Evolutionary conservation across 139 green algal species (phyloP).

Genomic region (Zygnema cylindricum): DNA sequence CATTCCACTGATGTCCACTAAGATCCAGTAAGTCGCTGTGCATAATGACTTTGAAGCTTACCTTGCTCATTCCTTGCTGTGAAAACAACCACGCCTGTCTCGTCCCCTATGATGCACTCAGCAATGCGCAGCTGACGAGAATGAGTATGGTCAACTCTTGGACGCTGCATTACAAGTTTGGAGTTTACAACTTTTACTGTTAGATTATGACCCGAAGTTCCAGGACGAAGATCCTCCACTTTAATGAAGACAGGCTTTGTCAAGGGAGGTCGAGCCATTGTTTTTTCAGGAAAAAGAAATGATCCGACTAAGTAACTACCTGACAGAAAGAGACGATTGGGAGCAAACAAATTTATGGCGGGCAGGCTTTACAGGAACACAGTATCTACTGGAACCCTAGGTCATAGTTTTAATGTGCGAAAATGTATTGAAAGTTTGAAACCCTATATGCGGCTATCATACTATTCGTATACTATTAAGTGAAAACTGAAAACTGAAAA

Average conservation of each 20-base stretch:
- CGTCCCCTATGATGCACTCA: constrained; percentile 88
- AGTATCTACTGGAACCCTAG: no score
- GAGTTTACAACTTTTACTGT: constrained; percentile 79
- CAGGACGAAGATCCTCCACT: constrained; percentile 72
- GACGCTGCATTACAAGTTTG: constrained; percentile 75
- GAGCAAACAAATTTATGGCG: no score
- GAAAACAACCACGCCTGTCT: constrained; percentile 82
- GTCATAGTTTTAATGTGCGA: no score
- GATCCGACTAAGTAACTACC: no score
- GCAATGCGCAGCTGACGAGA: constrained; percentile 72
- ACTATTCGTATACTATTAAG: no score
- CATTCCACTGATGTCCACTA: no score
- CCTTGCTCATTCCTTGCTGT: constrained; percentile 82
- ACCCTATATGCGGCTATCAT: no score
- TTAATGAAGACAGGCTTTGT: constrained; percentile 69
- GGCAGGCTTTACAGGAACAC: no score
- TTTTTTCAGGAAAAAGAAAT: no score
- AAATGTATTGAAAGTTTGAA: no score
- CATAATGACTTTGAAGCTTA: constrained; percentile 39
- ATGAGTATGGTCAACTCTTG: constrained; percentile 38
- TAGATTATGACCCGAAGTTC: constrained; percentile 76
- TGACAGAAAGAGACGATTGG: no score
- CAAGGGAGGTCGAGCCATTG: constrained; percentile 35
- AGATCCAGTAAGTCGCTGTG: background rate
- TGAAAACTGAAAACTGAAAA: no score